Percentiles rank a stretch among this genome's conserved stretches.
These are phyloP conservation scores for Neocatenulostroma microsporum DNA, from an alignment of 2,329 filamentous ascomycete species.

Conservation along the genomic window DNA sequence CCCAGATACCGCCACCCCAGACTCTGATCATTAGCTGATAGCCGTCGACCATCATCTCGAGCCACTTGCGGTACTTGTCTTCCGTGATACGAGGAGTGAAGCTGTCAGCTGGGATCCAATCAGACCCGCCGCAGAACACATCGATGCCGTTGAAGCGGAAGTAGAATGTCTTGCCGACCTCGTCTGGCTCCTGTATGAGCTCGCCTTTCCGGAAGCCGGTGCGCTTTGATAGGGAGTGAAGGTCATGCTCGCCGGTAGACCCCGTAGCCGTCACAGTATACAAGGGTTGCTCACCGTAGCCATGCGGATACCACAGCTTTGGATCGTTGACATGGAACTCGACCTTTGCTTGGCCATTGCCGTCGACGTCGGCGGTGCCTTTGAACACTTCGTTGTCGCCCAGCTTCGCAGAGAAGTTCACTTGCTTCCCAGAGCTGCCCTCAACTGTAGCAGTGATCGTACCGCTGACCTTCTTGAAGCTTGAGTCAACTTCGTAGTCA, in stretches of 20 bases:
- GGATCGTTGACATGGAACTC: slow-evolving; percentile 47
- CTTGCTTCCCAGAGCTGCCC: slow-evolving; percentile 29
- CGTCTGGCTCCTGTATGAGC: slow-evolving; percentile 39
- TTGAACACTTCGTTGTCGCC: slow-evolving; percentile 33
- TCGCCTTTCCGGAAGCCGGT: slow-evolving; percentile 60
- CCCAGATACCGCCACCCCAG: slow-evolving; percentile 75
- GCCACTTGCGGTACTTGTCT: slow-evolving; percentile 63
- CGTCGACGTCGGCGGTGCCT: slow-evolving; percentile 42
- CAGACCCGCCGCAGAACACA: slow-evolving; percentile 71
- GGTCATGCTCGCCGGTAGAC: slow-evolving; percentile 34
- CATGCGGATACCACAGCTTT: slow-evolving; percentile 65
- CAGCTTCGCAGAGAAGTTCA: slow-evolving; percentile 32
- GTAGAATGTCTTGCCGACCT: slow-evolving; percentile 66
- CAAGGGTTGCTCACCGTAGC: slow-evolving; percentile 65
- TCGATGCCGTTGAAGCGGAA: slow-evolving; percentile 69
- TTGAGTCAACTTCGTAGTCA: slow-evolving; percentile 52
- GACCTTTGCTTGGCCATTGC: slow-evolving; percentile 31
- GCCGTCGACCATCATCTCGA: slow-evolving; percentile 64
- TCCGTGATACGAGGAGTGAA: slow-evolving; percentile 63
- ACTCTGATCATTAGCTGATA: slow-evolving; percentile 75
- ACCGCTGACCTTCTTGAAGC: slow-evolving; percentile 51
- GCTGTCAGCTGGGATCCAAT: slow-evolving; percentile 78
- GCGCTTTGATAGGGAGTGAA: slow-evolving; percentile 53
- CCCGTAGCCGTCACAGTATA: slow-evolving; percentile 60
- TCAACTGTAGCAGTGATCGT: slow-evolving; percentile 47